Conservation (phyloP, 148 eudicot genomes). For the Vaccinium myrtillus region DNA sequence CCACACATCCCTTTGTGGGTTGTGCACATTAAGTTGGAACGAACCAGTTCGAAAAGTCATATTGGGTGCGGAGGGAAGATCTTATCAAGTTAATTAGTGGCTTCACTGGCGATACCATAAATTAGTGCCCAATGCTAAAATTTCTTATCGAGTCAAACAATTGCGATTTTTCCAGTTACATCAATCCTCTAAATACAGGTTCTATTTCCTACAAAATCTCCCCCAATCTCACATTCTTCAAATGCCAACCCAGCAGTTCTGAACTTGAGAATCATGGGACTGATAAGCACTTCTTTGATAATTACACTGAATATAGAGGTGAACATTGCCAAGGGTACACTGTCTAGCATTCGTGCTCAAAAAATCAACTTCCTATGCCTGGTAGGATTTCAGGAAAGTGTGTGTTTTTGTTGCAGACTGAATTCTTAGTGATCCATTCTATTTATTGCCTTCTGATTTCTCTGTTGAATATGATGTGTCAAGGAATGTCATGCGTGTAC, state of each 20-base stretch:
- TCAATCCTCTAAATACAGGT: no score
- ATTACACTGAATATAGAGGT: no score
- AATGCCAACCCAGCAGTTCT: no score
- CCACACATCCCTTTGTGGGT: conserved; percentile 30
- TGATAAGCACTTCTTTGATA: neutral
- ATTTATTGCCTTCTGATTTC: neutral
- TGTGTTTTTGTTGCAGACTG: neutral
- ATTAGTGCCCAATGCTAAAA: neutral
- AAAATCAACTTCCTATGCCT: no score
- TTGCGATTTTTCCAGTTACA: neutral
- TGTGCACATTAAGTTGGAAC: conserved; percentile 31
- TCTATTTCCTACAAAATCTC: no score
- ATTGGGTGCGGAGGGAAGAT: conserved; percentile 12
- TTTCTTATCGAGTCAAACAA: neutral
- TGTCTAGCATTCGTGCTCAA: no score
- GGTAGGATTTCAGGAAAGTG: neutral
- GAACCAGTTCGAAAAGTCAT: conserved; percentile 12
- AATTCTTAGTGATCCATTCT: conserved; percentile 1
- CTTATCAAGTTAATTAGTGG: no score
- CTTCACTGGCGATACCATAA: neutral
- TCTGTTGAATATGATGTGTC: neutral
- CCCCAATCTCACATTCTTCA: no score
- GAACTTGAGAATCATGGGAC: neutral
- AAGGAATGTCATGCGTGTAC: neutral
- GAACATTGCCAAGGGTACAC: no score